Evolutionary conservation across 2,329 filamentous ascomycete species (phyloP), one percentile per base, ranked within the genome.

Genomic region (Didymella glomerata): DNA sequence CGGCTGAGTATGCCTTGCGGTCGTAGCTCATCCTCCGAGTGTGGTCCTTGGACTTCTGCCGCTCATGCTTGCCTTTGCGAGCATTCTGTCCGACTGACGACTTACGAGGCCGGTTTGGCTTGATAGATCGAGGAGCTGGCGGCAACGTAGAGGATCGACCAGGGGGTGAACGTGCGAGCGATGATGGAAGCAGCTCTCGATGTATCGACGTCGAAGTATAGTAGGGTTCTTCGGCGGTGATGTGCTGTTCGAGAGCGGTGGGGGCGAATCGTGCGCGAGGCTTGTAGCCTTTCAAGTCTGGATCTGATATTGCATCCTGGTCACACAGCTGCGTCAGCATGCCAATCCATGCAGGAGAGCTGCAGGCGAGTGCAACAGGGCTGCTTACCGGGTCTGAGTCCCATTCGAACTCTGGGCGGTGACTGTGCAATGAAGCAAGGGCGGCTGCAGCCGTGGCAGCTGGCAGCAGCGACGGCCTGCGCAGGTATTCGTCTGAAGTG

Each of bases 121-220:
- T 91, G 38, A 91, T 81, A 41, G 88, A 85, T 59, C 91, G 85
- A 67, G 95, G 91, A 49, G 94, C 85, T 3, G 93, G 92, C 27
- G 93, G 93, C 24, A 97, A 83, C 0, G 93, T 97, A 1, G 93
- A 93, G 14, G 93, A 96, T 63, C 93, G 90, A 54, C 90, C 92
- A 7, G 92, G 90, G 0, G 93, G 93, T 10, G 93, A 96, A 60
- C 89, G 89, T 51, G 86, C 85, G 36, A 97, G 80, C 57, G 95
- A 91, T 0, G 92, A 96, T 1, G 93, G 92, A 7, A 97, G 84
- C 49, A 95, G 83, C 68, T 94, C 91, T 71, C 90, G 86, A 57
- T 86, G 88, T 66, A 87, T 85, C 63, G 85, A 84, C 20, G 87
- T 74, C 48, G 72, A 86, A 59, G 76, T 76, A 61, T 77, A 77